Evolutionary conservation across 208 protist species (phyloP).

Genomic region (Trypanosoma caninum): DNA sequence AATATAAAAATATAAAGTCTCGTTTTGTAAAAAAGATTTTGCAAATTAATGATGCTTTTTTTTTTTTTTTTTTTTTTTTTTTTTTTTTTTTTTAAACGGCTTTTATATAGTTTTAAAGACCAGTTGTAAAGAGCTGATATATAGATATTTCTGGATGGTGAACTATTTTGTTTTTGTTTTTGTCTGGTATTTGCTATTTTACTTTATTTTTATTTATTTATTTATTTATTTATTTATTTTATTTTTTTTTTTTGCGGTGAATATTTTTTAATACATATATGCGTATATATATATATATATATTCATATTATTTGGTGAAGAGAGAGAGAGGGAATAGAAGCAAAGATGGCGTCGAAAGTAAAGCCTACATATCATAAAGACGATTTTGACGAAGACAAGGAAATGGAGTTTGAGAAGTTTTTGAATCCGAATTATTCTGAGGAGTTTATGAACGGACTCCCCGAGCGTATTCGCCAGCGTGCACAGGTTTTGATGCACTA

Average conservation of each 20-base stretch:
- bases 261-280: too few species aligned
- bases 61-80: constrained; percentile 3
- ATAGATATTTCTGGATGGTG: too few species aligned
- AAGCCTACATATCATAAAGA: constrained; percentile 13
- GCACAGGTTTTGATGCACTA: constrained; percentile 66
- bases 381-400: constrained; percentile 34
- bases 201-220: too few species aligned
- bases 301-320: too few species aligned
- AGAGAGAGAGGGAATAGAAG: constrained; percentile 13
- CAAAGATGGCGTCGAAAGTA: constrained; percentile 7
- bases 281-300: too few species aligned
- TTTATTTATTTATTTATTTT: constrained; percentile 1
- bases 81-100: not conserved
- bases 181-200: too few species aligned
- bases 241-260: constrained; percentile 8
- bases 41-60: too few species aligned
- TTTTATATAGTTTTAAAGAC: not conserved
- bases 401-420: constrained; percentile 47
- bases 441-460: constrained; percentile 80
- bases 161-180: too few species aligned
- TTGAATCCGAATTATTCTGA: constrained; percentile 72
- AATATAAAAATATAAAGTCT: too few species aligned
- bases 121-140: not conserved
- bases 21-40: too few species aligned
- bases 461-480: constrained; percentile 77